Conservation (phyloP, 306 rosid species). For the Lathyrus sativus region DNA sequence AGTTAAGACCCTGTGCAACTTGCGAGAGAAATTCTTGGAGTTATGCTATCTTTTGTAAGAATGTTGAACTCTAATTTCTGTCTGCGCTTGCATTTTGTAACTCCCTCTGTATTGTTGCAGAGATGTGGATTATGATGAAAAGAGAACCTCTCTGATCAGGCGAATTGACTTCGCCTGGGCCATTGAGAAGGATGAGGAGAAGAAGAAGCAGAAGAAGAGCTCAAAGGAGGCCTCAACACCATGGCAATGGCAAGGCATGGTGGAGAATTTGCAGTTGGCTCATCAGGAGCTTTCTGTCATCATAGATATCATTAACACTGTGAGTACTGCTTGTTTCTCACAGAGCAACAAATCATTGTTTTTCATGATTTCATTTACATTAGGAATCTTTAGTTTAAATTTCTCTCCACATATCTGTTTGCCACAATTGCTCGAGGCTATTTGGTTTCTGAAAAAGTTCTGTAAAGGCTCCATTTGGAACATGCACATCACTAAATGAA, state of each 20-base stretch:
- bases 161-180: conserved; percentile 94
- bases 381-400: background rate
- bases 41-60: background rate
- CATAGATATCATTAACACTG: conserved; percentile 87
- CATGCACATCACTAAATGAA: too few species aligned
- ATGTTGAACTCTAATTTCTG: background rate
- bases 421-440: conserved; percentile 22
- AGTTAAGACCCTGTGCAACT: background rate
- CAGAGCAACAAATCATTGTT: background rate
- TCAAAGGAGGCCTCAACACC: conserved; percentile 75
- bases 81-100: background rate
- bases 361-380: conserved; percentile 10
- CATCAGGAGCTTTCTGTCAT: conserved; percentile 90
- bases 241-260: conserved; percentile 90
- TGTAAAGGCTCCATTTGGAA: background rate
- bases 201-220: conserved; percentile 70
- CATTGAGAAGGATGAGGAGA: conserved; percentile 75
- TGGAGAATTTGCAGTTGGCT: conserved; percentile 83
- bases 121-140: conserved; percentile 82
- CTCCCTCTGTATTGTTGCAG: conserved; percentile 41
- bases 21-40: background rate
- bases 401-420: conserved; percentile 26
- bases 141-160: conserved; percentile 69
- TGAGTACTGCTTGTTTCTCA: conserved; percentile 43
- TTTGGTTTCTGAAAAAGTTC: conserved; percentile 19